phyloP scores from a whole-genome alignment of 805 yeast genomes.

The Hagleromyces aurorensis region DNA sequence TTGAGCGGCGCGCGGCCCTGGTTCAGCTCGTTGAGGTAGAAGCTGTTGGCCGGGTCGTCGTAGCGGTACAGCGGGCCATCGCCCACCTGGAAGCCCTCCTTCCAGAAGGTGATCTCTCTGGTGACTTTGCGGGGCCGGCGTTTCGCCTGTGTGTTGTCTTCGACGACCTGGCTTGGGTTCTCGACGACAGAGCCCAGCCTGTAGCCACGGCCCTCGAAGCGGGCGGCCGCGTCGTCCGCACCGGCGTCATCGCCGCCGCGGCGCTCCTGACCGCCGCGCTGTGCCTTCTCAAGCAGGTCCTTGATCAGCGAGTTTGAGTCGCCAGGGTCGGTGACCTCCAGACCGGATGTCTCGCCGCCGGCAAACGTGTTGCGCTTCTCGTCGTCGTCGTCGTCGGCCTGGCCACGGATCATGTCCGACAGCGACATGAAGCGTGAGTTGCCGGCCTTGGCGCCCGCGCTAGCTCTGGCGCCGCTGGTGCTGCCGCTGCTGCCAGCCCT shows the following conservation, averaged over 20 bases:
- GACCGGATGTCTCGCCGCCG: slow-evolving; percentile 63
- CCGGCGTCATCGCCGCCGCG: slow-evolving; percentile 20
- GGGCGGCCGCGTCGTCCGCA: slow-evolving; percentile 11
- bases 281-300: slow-evolving; percentile 60
- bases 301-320: slow-evolving; percentile 39
- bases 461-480: slow-evolving; percentile 4
- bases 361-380: slow-evolving; percentile 58
- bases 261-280: slow-evolving; percentile 49
- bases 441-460: slow-evolving; percentile 4
- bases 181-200: slow-evolving; percentile 33
- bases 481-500: slow-evolving; percentile 9
- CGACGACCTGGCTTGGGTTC: slow-evolving; percentile 30
- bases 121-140: slow-evolving; percentile 44
- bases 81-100: slow-evolving; percentile 91
- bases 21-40: slow-evolving; percentile 69
- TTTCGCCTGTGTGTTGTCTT: slow-evolving; percentile 29
- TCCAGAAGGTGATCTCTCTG: slow-evolving; percentile 90
- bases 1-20: slow-evolving; percentile 88
- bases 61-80: slow-evolving; percentile 81
- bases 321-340: slow-evolving; percentile 72
- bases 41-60: slow-evolving; percentile 86
- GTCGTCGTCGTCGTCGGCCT: slow-evolving; percentile 39
- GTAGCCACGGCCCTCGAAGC: slow-evolving; percentile 36
- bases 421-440: slow-evolving; percentile 34
- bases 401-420: slow-evolving; percentile 32